Evolutionary conservation across 129 eudicot genomes (phyloP), one percentile per base, ranked within the genome.

Genomic region (Helichrysum umbraculigerum): DNA sequence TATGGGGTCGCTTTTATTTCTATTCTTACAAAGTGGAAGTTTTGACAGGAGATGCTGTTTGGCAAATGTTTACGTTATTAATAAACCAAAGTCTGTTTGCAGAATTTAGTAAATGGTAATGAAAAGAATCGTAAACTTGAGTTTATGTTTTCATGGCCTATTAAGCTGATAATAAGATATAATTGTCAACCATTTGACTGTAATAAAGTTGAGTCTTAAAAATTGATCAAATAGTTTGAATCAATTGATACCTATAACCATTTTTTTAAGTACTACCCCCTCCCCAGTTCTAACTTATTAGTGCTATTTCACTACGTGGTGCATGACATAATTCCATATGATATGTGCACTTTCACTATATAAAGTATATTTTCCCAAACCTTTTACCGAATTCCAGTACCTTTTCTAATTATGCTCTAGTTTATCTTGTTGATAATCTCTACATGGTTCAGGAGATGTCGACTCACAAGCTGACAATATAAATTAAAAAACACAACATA

Each of bases 311-410:
- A 71, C 64, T 41, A 41, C 75, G 30, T 50, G 28, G 25, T 71
- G 52, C 44, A 15, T 19, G 30, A 2, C 52, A 15, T 54, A 30
- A 6, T 21, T 72, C 33, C 56, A 72, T 20, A 57, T 20, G 34
- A 35, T 56, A 72, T 56, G 34, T 21, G 67, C 54, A 72, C 54
- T 72, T 57, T 57, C 52, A 34, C 50, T 20, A 32, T 57, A 56
- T 19, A 19, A 32, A 22, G 54, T 56, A 56, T 72, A 72, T 33
- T 20, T 72, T 30, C 34, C 33, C 66, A 30, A 32, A 12, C 67
- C 6, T 72, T n/a, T 66, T 39, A 8, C 50, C 44, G 2, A 66
- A 66, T 30, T 56, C 51, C 66, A 56, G 19, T 14, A 56, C 56
- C 52, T 72, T 57, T 57, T 20, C 28, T 54, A 16, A 33, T 34